Evolutionary conservation across 805 yeast genomes (phyloP).

Genomic region (Metschnikowia similis): DNA sequence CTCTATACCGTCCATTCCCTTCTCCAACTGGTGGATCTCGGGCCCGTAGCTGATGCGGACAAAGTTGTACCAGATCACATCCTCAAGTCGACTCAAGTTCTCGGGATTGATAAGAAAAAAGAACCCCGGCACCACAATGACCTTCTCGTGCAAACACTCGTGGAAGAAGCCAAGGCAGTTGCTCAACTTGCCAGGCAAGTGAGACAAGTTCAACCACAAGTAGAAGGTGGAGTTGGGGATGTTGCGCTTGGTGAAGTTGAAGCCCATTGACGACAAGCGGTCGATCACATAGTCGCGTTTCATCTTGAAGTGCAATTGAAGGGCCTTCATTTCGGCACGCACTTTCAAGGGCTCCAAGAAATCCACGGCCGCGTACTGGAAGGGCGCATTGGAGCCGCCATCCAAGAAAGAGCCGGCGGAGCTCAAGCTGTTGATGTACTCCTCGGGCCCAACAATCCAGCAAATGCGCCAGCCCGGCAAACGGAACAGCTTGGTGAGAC

Average conservation of each 20-base stretch:
- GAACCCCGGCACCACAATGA: constrained; percentile 59
- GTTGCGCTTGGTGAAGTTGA: constrained; percentile 38
- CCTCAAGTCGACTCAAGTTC: constrained; percentile 43
- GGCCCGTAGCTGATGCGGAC: constrained; percentile 61
- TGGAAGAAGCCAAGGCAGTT: constrained; percentile 62
- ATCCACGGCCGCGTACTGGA: constrained; percentile 56
- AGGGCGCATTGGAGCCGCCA: constrained; percentile 60
- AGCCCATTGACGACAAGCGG: constrained; percentile 51
- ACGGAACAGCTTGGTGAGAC: constrained; percentile 57
- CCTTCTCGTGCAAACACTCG: constrained; percentile 56
- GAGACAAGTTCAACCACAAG: constrained; percentile 54
- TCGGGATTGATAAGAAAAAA: constrained; percentile 58
- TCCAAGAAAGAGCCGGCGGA: constrained; percentile 59
- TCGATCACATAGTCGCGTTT: constrained; percentile 53
- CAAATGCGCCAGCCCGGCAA: constrained; percentile 64
- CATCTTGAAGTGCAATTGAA: constrained; percentile 52
- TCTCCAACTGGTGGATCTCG: constrained; percentile 44
- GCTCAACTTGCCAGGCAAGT: constrained; percentile 51
- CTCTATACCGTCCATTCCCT: constrained; percentile 61
- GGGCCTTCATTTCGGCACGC: constrained; percentile 50
- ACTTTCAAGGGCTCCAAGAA: constrained; percentile 51
- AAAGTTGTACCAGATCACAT: constrained; percentile 56
- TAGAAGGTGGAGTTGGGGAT: constrained; percentile 58
- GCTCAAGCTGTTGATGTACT: constrained; percentile 49
- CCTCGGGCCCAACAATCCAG: constrained; percentile 62